A percentile compares a stretch with the other conserved stretches of the same genome.
phyloP scores from a whole-genome alignment of 2,329 filamentous ascomycete genomes.

The Cadophora sp. region DNA sequence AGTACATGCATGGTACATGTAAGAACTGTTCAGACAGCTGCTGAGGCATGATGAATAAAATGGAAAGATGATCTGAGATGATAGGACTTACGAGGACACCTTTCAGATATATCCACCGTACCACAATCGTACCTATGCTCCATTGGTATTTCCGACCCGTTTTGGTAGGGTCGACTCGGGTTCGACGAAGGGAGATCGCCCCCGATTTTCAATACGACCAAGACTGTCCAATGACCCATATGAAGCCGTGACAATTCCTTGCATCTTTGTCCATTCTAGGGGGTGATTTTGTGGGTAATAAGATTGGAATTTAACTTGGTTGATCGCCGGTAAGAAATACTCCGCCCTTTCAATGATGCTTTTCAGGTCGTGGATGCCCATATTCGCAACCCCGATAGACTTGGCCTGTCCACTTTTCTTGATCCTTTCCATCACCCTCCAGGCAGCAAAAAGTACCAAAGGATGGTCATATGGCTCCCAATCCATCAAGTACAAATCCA shows the following conservation, averaged over 20 bases:
- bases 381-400: constrained; percentile 80
- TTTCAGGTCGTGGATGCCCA: constrained; percentile 60
- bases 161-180: no score
- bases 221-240: no score
- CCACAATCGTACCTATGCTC: no score
- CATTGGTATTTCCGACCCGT: no score
- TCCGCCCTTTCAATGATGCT: constrained; percentile 57
- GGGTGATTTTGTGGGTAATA: constrained; percentile 33
- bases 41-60: no score
- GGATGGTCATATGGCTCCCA: neutral
- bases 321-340: constrained; percentile 48
- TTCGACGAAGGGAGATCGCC: no score
- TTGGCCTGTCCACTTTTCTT: constrained; percentile 66
- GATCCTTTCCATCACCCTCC: constrained; percentile 67
- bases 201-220: no score
- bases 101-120: no score
- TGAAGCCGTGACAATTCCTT: no score
- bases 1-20: neutral
- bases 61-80: no score
- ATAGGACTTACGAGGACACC: no score
- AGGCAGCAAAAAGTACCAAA: constrained; percentile 40
- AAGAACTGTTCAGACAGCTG: neutral
- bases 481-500: constrained; percentile 1
- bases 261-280: no score
- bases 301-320: constrained; percentile 54